Evolutionary conservation across 2,329 filamentous ascomycete genomes (phyloP).

Genomic region (Albifimbria verrucaria): DNA sequence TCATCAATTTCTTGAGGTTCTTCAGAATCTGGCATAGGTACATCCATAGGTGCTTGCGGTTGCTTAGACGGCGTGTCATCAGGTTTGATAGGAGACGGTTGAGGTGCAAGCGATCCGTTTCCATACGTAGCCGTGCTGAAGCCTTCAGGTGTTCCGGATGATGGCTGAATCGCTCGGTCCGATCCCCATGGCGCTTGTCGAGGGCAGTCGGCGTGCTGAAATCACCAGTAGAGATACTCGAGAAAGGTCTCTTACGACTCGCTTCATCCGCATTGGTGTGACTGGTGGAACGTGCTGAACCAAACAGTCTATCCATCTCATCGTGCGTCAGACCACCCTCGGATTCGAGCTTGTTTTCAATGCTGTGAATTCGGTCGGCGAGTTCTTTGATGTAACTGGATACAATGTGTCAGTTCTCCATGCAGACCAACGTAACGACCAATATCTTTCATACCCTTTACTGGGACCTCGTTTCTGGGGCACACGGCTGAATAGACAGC

Average conservation of each 20-base stretch:
- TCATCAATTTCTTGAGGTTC: constrained; percentile 28
- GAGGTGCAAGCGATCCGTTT: constrained; percentile 42
- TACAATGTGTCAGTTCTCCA: constrained; percentile 9
- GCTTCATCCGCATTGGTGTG: constrained; percentile 28
- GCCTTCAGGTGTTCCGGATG: constrained; percentile 31
- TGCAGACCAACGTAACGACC: constrained; percentile 15
- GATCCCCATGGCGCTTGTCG: constrained; percentile 45
- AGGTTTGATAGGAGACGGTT: constrained; percentile 36
- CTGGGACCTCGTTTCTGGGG: constrained; percentile 86
- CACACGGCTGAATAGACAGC: constrained; percentile 80
- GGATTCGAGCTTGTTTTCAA: constrained; percentile 72
- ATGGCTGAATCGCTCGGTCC: constrained; percentile 43
- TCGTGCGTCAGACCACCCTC: constrained; percentile 42
- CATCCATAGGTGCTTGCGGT: constrained; percentile 30
- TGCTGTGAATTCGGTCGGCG: constrained; percentile 76
- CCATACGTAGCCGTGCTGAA: constrained; percentile 29
- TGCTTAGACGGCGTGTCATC: constrained; percentile 34
- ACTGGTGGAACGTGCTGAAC: constrained; percentile 27
- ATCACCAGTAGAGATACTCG: constrained; percentile 41
- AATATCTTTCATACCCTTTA: too few species aligned
- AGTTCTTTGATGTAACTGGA: constrained; percentile 87
- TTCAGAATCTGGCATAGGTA: constrained; percentile 20
- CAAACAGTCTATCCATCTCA: constrained; percentile 41
- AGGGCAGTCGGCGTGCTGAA: constrained; percentile 36
- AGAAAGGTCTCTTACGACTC: constrained; percentile 44